A percentile compares a stretch with the other conserved stretches of the same genome.
Conservation (phyloP, 2,329 filamentous ascomycete species). For the Hortaea werneckii region DNA sequence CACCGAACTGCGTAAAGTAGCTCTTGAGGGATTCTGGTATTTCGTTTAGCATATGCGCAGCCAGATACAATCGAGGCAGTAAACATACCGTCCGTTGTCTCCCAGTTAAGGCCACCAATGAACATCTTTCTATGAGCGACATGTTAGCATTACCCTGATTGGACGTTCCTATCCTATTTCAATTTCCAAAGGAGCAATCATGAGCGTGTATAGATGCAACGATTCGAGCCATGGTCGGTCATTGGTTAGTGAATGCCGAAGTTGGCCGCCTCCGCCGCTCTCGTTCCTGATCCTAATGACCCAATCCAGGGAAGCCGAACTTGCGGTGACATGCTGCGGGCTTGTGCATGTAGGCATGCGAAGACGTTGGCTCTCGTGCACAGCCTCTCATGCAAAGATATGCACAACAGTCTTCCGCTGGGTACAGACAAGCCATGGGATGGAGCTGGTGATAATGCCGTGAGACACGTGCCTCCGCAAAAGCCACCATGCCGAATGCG, state of each 20-base stretch:
- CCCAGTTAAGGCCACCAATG: constrained; percentile 97
- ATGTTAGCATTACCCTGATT: constrained; percentile 12
- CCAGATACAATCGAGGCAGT: neutral
- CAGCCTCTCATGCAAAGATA: too few relatives aligned
- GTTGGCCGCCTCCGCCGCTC: too few relatives aligned
- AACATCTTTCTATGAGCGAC: constrained; percentile 81
- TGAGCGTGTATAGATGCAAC: constrained; percentile 7
- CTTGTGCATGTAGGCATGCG: too few relatives aligned
- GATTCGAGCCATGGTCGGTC: too few relatives aligned
- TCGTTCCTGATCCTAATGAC: too few relatives aligned
- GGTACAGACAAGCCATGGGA: neutral
- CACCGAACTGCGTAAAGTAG: constrained; percentile 96
- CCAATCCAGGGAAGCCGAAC: too few relatives aligned
- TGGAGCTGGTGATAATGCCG: neutral
- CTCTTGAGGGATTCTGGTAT: constrained; percentile 79
- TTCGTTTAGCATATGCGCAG: constrained; percentile 17
- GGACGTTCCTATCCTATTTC: neutral
- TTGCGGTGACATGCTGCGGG: too few relatives aligned
- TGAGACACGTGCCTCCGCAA: constrained; percentile 1
- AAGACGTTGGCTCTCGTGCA: too few relatives aligned
- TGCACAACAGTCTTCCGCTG: neutral
- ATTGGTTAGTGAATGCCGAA: too few relatives aligned
- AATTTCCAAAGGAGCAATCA: constrained; percentile 2
- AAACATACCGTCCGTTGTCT: constrained; percentile 88
- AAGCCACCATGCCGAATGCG: constrained; percentile 3